Evolutionary conservation across 2,329 filamentous ascomycete species (phyloP), one percentile per base, ranked within the genome.

Genomic region (Aureobasidium sp.): DNA sequence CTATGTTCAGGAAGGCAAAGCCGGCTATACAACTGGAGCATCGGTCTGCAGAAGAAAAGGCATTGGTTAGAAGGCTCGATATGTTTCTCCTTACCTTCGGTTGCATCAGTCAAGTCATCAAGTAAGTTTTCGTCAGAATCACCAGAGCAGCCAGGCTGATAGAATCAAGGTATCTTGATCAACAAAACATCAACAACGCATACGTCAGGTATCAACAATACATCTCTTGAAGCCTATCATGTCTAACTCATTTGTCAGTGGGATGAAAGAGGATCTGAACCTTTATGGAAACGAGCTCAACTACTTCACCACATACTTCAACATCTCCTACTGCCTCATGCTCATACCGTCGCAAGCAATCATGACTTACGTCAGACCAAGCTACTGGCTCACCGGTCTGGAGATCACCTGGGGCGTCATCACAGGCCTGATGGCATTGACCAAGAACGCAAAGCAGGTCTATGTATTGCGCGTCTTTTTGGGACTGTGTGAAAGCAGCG

Each of bases 321-420:
- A 75, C 59, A 70, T 72, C 21, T 72, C 71, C 1, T 77, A 76
- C 63, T 73, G 72, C 55, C 64, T 76, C 11, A 74, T 74, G 69
- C 67, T 75, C 10, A 73, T 76, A 11, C 75, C 75, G 2, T 73
- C 73, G 0, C 73, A 76, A 65, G 66, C 77, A 41, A 73, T 76
- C 59, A 65, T 77, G 61, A 75, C 74, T 5, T 74, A 74, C 61
- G 72, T 63, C 63, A 71, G 61, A 65, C 73, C 66, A 36, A 69
- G 72, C 21, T 68, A 67, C 44, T 73, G 71, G 70, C 66, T 73
- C 9, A 68, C 70, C 0, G 67, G 65, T 21, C 55, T 69, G 8
- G 68, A 70, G 48, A 62, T 69, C 10, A 63, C 63, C 6, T 70
- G 68, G 67, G 67, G 67, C 5, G 58, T 69, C 7, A 62, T 69